phyloP scores from a whole-genome alignment of 768 basidiomycete species.

The Boletus bicolor region DNA sequence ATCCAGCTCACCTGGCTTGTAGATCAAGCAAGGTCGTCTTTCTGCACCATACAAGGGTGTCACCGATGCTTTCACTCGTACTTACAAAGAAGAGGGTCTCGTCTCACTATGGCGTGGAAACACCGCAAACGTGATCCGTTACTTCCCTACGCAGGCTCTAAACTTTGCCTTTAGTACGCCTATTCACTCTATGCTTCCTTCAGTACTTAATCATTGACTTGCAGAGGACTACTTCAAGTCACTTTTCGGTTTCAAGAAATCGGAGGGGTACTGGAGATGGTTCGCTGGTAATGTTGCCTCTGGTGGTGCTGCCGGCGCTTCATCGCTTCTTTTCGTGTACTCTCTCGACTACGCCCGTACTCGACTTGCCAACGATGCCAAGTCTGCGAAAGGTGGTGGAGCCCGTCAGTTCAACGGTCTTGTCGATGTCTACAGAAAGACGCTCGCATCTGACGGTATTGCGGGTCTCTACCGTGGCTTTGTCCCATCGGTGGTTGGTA shows the following conservation, averaged over 20 bases:
- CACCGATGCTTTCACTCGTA: constrained; percentile 85
- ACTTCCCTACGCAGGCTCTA: constrained; percentile 99
- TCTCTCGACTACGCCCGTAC: constrained; percentile 99
- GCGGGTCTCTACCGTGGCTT: constrained; percentile 99
- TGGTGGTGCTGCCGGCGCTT: constrained; percentile 99
- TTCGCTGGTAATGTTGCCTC: constrained; percentile 97
- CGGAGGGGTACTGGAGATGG: constrained; percentile 97
- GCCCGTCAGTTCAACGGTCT: constrained; percentile 98
- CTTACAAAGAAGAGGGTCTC: constrained; percentile 93
- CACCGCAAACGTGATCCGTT: constrained; percentile 99
- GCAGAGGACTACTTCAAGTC: constrained; percentile 98
- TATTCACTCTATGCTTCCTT: neutral
- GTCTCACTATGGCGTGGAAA: constrained; percentile 98
- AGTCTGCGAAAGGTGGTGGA: constrained; percentile 90
- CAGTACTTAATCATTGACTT: constrained; percentile 2
- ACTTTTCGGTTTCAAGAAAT: constrained; percentile 97
- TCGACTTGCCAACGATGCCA: constrained; percentile 96
- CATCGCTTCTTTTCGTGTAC: constrained; percentile 98
- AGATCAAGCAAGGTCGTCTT: constrained; percentile 99
- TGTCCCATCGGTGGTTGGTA: constrained; percentile 98
- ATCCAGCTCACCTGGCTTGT: constrained; percentile 8
- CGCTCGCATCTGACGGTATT: constrained; percentile 94
- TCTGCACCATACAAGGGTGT: constrained; percentile 96
- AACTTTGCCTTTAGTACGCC: constrained; percentile 99
- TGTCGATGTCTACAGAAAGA: constrained; percentile 96